Percentiles rank a stretch among this genome's conserved stretches.
Conservation (phyloP, 1,284 basidiomycete species). For the Malassezia restricta region DNA sequence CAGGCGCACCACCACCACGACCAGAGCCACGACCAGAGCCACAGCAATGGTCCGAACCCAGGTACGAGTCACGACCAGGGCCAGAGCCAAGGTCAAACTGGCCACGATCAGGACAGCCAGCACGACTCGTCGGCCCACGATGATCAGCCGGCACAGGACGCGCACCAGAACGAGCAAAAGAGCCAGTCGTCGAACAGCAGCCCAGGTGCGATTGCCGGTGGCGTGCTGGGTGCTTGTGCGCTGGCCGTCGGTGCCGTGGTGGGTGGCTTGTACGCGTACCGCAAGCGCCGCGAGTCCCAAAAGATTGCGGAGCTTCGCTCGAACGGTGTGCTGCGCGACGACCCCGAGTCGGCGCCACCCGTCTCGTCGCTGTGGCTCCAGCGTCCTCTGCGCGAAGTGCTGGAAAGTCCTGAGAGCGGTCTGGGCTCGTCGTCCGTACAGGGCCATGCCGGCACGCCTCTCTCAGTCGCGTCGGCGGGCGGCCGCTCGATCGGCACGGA, state of each 20-base stretch:
- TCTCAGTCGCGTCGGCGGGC: conserved; percentile 7
- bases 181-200: conserved; percentile 2
- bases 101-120: neutral
- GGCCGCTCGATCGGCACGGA: conserved; percentile 9
- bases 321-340: conserved; percentile 17
- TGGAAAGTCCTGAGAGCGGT: neutral
- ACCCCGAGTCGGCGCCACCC: conserved; percentile 2
- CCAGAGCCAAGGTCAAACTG: neutral
- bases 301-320: conserved; percentile 13
- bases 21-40: neutral
- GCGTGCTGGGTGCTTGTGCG: conserved; percentile 36
- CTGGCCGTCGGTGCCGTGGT: conserved; percentile 26
- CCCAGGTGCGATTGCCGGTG: conserved; percentile 31
- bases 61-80: neutral
- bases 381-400: conserved; percentile 8
- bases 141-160: neutral
- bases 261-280: conserved; percentile 38
- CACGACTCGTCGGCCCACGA: neutral
- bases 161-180: neutral
- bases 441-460: conserved; percentile 1
- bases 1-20: neutral
- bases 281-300: conserved; percentile 28
- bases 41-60: neutral
- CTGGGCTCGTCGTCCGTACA: neutral
- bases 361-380: conserved; percentile 16